Evolutionary conservation across 805 yeast species (phyloP), one percentile per base, ranked within the genome.

Genomic region (Pachysolen tannophilus): DNA sequence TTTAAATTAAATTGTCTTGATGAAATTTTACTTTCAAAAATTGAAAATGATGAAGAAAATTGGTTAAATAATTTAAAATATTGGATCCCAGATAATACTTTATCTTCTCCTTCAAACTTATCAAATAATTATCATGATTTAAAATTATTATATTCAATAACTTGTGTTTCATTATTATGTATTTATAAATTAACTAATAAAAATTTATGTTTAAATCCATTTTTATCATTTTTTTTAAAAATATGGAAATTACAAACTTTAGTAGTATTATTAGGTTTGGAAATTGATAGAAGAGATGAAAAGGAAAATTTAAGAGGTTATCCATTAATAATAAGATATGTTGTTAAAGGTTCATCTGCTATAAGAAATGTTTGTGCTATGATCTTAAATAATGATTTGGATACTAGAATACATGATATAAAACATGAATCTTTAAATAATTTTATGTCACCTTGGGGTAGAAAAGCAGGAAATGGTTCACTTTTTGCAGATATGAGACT

Each of bases 231-330:
- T 31, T 69, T 77, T 40, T 56, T 79, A 8, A 71, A 72, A 31
- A 48, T 74, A 5, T 82, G 92, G 90, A 77, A 78, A 45, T 66
- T 72, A 28, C 73, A 75, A 45, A 78, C 87, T 2, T 67, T 67
- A 39, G 64, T 77, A 3, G 65, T 82, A 1, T 52, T 72, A 8
- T 53, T 75, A 6, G 84, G 85, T 1, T 54, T 82, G 6, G 82
- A 78, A 45, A 65, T 74, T 23, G 81, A 75, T 46, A 52, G 79
- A 41, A 44, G 66, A 34, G 65, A 66, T 36, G 79, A 70, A 47
- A 64, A 60, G 28, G 50, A 50, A 4, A 55, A 56, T 20, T 62
- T 52, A 31, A 54, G 26, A 14, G 59, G 58, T 6, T 58, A 58
- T 35, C 81, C 82, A 6, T 53, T 60, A 24, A 48, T 67, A 10